A percentile compares a stretch with the other conserved stretches of the same genome.
These are phyloP conservation scores for Theileria orientalis DNA, from an alignment of 169 alveolate genomes.

Conservation along the genomic window DNA sequence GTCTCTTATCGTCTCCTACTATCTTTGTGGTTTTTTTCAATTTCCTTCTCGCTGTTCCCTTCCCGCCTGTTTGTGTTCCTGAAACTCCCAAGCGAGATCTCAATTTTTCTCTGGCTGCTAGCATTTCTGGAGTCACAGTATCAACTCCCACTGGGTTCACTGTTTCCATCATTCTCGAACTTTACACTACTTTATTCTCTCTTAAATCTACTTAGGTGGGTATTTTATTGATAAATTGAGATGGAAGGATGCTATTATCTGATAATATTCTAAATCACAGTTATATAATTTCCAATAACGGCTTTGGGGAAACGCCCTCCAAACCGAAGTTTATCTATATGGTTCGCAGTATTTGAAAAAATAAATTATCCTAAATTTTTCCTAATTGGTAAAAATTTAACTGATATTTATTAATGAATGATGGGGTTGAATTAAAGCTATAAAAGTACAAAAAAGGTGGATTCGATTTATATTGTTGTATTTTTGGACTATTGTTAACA, in stretches of 20 bases:
- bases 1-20: conserved; percentile 90
- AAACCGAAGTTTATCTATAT: too few relatives aligned
- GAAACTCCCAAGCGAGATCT: conserved; percentile 88
- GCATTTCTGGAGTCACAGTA: conserved; percentile 82
- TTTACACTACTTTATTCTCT: too few relatives aligned
- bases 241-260: neutral
- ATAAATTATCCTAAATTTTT: too few relatives aligned
- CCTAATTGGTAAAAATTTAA: neutral
- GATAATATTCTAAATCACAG: neutral
- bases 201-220: neutral
- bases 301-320: too few relatives aligned
- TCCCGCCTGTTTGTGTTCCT: conserved; percentile 92
- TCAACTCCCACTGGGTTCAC: conserved; percentile 51
- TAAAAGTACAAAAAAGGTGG: neutral
- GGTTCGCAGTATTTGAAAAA: too few relatives aligned
- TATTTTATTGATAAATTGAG: neutral
- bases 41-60: conserved; percentile 94
- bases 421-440: neutral
- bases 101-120: conserved; percentile 91
- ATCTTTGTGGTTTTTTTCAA: conserved; percentile 86
- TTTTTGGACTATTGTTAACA: too few relatives aligned
- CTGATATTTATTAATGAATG: neutral
- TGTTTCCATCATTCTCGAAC: conserved; percentile 38
- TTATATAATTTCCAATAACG: too few relatives aligned
- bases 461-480: neutral